A percentile compares a stretch with the other conserved stretches of the same genome.
Evolutionary conservation across 768 basidiomycete species (phyloP).

Genomic region (Lentinula edodes): DNA sequence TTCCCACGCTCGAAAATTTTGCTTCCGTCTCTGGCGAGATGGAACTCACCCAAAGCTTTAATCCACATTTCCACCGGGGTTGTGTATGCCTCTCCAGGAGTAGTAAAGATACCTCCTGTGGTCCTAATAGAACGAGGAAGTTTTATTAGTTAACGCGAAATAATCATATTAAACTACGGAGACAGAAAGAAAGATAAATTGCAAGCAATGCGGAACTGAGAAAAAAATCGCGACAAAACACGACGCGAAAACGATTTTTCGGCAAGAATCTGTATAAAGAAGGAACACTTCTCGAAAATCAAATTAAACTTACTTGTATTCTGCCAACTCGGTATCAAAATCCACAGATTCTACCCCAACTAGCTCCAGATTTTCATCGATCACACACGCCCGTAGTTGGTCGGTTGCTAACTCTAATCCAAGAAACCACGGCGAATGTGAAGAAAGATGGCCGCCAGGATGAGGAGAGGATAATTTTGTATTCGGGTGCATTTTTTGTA

Average conservation of each 20-base stretch:
- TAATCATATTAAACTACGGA: not conserved
- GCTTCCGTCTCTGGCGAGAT: constrained; percentile 44
- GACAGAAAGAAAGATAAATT: constrained; percentile 8
- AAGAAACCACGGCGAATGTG: constrained; percentile 41
- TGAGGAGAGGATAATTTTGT: not conserved
- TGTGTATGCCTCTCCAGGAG: constrained; percentile 80
- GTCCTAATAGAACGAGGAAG: constrained; percentile 42
- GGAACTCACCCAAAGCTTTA: constrained; percentile 68
- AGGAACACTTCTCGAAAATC: not conserved
- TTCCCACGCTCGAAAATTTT: constrained; percentile 44
- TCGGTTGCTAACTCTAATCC: constrained; percentile 84
- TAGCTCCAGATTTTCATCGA: constrained; percentile 78
- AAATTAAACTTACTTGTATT: constrained; percentile 64
- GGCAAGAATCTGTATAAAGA: not conserved
- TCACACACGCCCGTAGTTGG: constrained; percentile 76
- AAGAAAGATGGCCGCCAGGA: not conserved
- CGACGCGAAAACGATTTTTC: not conserved
- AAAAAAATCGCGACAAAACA: constrained; percentile 9
- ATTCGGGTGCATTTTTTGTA: not conserved
- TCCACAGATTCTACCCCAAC: constrained; percentile 80
- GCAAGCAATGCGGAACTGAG: constrained; percentile 4
- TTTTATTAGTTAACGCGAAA: not conserved
- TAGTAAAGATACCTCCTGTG: constrained; percentile 82
- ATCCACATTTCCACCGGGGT: constrained; percentile 92
- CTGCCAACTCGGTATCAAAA: constrained; percentile 73